Base-by-base conservation (phyloP, 805 yeast species). In the Candida parachauliodes region DNA sequence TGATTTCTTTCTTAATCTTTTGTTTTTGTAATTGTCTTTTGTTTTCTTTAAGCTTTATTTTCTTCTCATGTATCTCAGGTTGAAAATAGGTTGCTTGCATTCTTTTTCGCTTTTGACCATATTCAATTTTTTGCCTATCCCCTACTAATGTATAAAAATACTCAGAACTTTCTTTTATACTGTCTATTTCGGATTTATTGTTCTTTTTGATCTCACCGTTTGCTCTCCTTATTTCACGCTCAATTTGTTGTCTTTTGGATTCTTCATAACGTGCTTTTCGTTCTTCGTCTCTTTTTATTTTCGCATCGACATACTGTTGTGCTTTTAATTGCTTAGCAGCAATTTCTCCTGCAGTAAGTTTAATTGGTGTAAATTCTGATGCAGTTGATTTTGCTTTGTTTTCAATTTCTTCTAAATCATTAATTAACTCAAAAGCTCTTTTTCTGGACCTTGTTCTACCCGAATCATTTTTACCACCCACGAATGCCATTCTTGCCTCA, bases 71-170 rank as follows among this genome's bases (percentile, higher is more conserved):
- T 35, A 47, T 42, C 30, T 52, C 62, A 6, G 68, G 65, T 7
- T 47, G 49, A 30, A 45, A 59, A 35, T 51, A 52, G 12, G 46
- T 46, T 1, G 65, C 48, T 21, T 54, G 59, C 15, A 45, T 50
- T 19, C 70, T 43, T 36, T 53, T 52, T 32, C 71, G 50, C 44
- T 61, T 63, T 16, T 51, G 59, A 18, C 69, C 68, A 11, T 47
- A 47, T 40, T 55, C 52, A n/a, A 67, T 54, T 12, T 44, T 33
- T 19, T 52, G 47, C 4, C 55, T 55, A 39, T 67, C 60, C 11
- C 72, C 73, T 2, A 61, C 55, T n/a, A 67, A 59, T 18, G 65
- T 57, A 44, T 67, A 71, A 36, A 67, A 67, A 49, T 65, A 62
- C 19, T 51, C 53, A 1, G 67, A 56, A 8, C 59, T 62, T 14